A percentile compares a stretch with the other conserved stretches of the same genome.
Evolutionary conservation across 805 yeast genomes (phyloP).

Genomic region (Spencermartinsiella europaea): DNA sequence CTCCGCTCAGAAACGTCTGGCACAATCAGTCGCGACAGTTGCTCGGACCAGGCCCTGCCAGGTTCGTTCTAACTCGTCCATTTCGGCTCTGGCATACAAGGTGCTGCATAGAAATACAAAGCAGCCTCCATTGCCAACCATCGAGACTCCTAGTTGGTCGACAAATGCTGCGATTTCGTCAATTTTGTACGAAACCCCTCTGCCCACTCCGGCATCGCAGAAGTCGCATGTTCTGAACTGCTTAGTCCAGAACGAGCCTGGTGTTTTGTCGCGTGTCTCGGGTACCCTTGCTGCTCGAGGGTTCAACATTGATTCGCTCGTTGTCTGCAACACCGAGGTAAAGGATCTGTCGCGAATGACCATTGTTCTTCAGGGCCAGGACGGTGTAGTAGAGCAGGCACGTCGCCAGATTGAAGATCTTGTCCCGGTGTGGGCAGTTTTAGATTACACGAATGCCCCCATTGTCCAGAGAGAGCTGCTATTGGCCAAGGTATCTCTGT

Average conservation of each 20-base stretch:
- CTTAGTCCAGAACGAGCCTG: slow-evolving; percentile 97
- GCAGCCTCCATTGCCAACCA: slow-evolving; percentile 87
- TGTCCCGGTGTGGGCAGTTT: slow-evolving; percentile 96
- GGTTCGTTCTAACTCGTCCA: slow-evolving; percentile 42
- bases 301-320: slow-evolving; percentile 94
- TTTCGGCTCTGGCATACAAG: slow-evolving; percentile 93
- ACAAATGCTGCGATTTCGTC: slow-evolving; percentile 97
- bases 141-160: slow-evolving; percentile 91
- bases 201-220: slow-evolving; percentile 49
- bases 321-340: slow-evolving; percentile 95
- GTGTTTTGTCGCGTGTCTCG: slow-evolving; percentile 88
- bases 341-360: slow-evolving; percentile 96
- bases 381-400: slow-evolving; percentile 95
- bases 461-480: slow-evolving; percentile 87
- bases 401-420: slow-evolving; percentile 96
- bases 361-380: slow-evolving; percentile 88
- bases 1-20: background rate
- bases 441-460: slow-evolving; percentile 87
- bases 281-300: slow-evolving; percentile 98
- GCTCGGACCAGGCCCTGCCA: background rate
- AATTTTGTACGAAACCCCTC: slow-evolving; percentile 87
- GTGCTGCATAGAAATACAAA: slow-evolving; percentile 79
- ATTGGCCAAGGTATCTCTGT: slow-evolving; percentile 82
- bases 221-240: slow-evolving; percentile 92
- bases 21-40: background rate